Evolutionary conservation across 495 filamentous ascomycete species (phyloP), one percentile per base, ranked within the genome.

Genomic region (Mytilinidion resinicola): DNA sequence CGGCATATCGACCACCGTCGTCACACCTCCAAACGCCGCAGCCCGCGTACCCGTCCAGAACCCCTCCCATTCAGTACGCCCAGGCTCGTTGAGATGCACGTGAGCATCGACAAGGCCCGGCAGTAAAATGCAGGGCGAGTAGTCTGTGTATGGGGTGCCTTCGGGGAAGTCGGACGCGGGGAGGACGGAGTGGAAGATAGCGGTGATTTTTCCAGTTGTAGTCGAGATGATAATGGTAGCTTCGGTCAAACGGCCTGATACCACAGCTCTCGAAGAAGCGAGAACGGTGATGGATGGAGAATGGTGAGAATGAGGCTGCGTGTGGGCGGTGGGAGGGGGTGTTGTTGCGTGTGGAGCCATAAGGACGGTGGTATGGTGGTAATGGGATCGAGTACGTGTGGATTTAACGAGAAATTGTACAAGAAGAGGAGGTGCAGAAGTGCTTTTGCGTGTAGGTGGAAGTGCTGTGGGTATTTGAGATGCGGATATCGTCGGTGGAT

Each of bases 1-100:
- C 46, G 93, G 93, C 93, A 98, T 98, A 73, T 98, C 93, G 67
- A 98, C 79, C 25, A 98, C 89, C 4, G 93, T 96, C n/a, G 93
- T 98, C 49, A 97, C 93, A 58, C 93, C 93, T 17, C 93, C 93
- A 70, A 91, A 96, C 51, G 93, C 93, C 9, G 93, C 93, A 21
- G 93, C 93, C 69, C 85, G 80, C 30, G 93, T 97, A 43, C 93
- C 93, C 1, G 90, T 95, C 72, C 85, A 84, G 79, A 98, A 98
- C 21, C 93, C 93, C 68, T 98, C 93, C 93, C 93, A 98, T 83
- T 98, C 93, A 39, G 93, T 97, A 19, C 93, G 81, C 47, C 93
- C 93, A 0, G 93, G 93, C 76, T 98, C 93, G 67, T 98, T 98
- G 65, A 98, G 83, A 72, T 98, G 93, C 35, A 98, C 93, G 71